Evolutionary conservation across 208 protist genomes (phyloP).

Genomic region (Trypanosoma cruzi): DNA sequence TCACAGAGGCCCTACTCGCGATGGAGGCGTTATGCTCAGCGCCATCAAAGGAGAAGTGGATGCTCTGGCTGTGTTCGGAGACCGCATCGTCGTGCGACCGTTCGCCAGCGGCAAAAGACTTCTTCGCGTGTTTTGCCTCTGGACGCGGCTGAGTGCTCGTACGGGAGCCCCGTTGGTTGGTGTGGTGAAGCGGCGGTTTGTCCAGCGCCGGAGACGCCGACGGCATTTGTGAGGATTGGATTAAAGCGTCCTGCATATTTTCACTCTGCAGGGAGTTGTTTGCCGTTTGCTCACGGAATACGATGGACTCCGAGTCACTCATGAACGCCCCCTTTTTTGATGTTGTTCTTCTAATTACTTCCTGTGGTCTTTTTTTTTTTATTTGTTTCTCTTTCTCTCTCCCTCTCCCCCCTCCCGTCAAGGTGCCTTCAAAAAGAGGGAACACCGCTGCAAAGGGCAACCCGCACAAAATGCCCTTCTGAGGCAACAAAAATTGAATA

Average conservation of each 20-base stretch:
- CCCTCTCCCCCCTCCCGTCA: too few species aligned
- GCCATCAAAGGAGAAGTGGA: slow-evolving; percentile 20
- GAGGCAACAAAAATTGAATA: too few species aligned
- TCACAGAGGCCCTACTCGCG: not conserved
- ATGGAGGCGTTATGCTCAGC: slow-evolving; percentile 1
- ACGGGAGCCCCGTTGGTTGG: not conserved
- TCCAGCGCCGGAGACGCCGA: not conserved
- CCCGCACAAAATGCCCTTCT: too few species aligned
- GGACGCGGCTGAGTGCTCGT: not conserved
- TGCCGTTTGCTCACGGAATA: slow-evolving; percentile 41
- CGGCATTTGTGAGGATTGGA: not conserved
- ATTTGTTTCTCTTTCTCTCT: not conserved
- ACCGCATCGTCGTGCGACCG: not conserved
- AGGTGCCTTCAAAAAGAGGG: too few species aligned
- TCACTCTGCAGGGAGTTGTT: slow-evolving; percentile 6
- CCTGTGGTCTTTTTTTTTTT: not conserved
- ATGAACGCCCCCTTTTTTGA: too few species aligned
- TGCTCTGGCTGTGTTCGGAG: slow-evolving; percentile 22
- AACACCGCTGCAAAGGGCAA: too few species aligned
- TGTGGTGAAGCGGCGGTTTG: slow-evolving; percentile 10
- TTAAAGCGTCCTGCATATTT: not conserved
- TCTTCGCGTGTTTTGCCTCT: not conserved
- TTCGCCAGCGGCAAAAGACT: not conserved
- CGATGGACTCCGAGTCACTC: slow-evolving; percentile 56
- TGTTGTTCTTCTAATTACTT: not conserved